These are phyloP conservation scores for Areca catechu DNA, from an alignment of 176 grass and related monocot species.

Conservation along the genomic window DNA sequence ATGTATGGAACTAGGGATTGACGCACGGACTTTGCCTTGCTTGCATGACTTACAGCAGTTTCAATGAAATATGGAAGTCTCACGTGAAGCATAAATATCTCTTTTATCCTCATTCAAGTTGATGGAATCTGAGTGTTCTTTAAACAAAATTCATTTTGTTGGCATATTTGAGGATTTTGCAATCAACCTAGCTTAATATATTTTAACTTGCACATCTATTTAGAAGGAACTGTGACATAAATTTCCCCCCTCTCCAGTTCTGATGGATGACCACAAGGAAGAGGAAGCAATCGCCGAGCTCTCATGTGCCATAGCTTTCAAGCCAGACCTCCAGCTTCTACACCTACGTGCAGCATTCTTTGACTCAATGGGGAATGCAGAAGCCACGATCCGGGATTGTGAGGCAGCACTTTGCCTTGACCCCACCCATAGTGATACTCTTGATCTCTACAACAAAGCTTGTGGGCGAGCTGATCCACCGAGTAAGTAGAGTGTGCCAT, in stretches of 20 bases:
- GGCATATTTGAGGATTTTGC: no score
- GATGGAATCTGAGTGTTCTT: no score
- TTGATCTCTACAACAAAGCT: constrained; percentile 77
- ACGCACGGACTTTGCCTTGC: no score
- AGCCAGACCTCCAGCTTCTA: constrained; percentile 77
- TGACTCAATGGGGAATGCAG: constrained; percentile 55
- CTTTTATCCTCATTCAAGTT: no score
- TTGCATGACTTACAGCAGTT: no score
- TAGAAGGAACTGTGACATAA: no score
- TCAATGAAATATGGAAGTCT: no score
- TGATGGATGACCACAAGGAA: constrained; percentile 87
- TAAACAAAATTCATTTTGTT: no score
- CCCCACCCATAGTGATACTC: constrained; percentile 57
- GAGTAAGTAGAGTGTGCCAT: constrained; percentile 6
- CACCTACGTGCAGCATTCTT: constrained; percentile 81
- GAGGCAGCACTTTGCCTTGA: constrained; percentile 83
- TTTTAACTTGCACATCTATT: no score
- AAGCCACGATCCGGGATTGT: constrained; percentile 54
- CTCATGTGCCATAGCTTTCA: constrained; percentile 52
- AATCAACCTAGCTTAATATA: no score
- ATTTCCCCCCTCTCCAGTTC: constrained; percentile 23
- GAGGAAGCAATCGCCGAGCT: constrained; percentile 73
- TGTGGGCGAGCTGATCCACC: constrained; percentile 24
- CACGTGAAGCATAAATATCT: no score
- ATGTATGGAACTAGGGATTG: no score